Percentiles rank a stretch among this genome's conserved stretches.
phyloP scores from a whole-genome alignment of 202 grass and related monocot genomes.

The Schoenoplectus tabernaemontani region DNA sequence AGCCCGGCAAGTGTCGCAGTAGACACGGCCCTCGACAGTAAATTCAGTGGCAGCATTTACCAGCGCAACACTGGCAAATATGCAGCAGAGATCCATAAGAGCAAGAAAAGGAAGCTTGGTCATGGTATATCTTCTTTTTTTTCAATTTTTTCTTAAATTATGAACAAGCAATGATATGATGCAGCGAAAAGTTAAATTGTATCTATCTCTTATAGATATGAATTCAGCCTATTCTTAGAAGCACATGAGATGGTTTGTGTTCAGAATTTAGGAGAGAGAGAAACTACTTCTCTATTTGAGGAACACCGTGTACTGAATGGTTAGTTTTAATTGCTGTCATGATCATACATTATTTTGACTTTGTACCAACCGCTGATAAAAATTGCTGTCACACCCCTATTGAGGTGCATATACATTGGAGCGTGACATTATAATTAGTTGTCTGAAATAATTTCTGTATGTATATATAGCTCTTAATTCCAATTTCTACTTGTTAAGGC shows the following conservation, averaged over 20 bases:
- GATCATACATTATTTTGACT: background rate
- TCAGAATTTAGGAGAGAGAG: background rate
- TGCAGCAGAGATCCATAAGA: background rate
- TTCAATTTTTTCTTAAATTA: background rate
- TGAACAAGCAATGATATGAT: background rate
- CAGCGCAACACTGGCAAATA: background rate
- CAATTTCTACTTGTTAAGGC: background rate
- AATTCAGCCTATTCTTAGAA: conserved; percentile 4
- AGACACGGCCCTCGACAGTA: conserved; percentile 55
- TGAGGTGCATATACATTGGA: background rate
- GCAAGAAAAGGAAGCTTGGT: conserved; percentile 3
- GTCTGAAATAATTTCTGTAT: background rate
- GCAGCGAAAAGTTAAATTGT: background rate
- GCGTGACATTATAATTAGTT: background rate
- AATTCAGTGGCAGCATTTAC: conserved; percentile 15
- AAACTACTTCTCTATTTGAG: background rate
- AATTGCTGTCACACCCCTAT: background rate
- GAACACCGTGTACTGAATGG: background rate
- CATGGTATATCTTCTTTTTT: background rate
- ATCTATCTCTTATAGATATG: conserved; percentile 1
- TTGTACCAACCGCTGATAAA: background rate
- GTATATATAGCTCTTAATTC: background rate
- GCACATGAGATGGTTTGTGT: conserved; percentile 10
- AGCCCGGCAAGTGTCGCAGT: conserved; percentile 74
- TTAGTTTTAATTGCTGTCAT: background rate